Base-by-base conservation (phyloP, 2,329 filamentous ascomycete species). In the Amesomyces nigricolor region DNA sequence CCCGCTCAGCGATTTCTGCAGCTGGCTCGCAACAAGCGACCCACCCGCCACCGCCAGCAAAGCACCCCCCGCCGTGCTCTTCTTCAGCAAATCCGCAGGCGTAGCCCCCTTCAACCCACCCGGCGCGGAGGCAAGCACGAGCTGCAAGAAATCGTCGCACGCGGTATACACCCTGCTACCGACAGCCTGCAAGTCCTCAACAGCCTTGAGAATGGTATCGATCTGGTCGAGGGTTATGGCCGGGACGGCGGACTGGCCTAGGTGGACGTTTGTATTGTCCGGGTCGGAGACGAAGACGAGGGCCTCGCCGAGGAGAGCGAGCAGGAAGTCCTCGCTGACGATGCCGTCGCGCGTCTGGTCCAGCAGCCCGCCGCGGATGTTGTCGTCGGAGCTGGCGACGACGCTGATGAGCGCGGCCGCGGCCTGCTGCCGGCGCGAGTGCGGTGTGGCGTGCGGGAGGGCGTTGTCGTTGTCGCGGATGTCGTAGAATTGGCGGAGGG, bases 331-430 rank as follows among this genome's bases (percentile, higher is more conserved):
- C 59, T 95, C 88, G 63, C 89, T 89, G 16, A 96, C 87, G 6
- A 95, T 89, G 0, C 89, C 85, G 65, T 91, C 88, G 11, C 88
- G 82, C 16, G 82, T 80, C 22, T 85, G 83, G 66, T 97, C 91
- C 68, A 91, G 95, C 2, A 96, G 76, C 1, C 92, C 92, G 53
- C 92, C 92, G 55, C 89, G 88, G 64, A 97, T 95, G 67, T 89
- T 92, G 69, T 96, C 91, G 55, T 89, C 87, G 2, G 92, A 87
- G 67, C 88, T 94, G 52, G 86, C 82, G 63, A 96, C 88, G 56
- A 95, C 86, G n/a, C 89, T 87, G 43, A 89, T 78, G 48, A 97
- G 76, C 1, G 89, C 86, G 43, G 81, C 78, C 0, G 87, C 88
- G 5, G 91, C 89, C 13, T 91, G 79, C 61, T 87, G 82, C 53